Base-by-base conservation (phyloP, 2,329 filamentous ascomycete species). In the Endothia cerciana region DNA sequence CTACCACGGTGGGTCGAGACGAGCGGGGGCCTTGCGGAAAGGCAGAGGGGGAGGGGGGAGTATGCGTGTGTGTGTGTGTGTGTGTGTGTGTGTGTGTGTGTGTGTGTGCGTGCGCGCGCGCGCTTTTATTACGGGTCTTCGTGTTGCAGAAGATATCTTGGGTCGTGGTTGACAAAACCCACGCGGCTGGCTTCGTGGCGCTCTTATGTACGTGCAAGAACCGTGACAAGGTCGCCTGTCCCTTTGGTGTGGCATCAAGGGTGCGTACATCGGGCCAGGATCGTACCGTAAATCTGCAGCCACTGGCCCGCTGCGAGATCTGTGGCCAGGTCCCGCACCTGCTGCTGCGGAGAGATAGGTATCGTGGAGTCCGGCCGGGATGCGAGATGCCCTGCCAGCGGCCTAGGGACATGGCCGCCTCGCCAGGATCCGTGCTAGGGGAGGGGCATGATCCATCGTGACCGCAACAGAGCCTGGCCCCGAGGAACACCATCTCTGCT, bases 221-320 rank as follows among this genome's bases (percentile, higher is more conserved):
- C 15, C 41, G 17, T 19, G 41, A 43, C 15, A 43, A 43, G 41
- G 41, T 43, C 41, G 19, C 17, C 41, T 43, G 17, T 43, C 4
- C 5, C 19, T 45, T 13, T 51, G 25, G 47, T 30, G 43, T 8
- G 30, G n/a, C 1, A 11, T 55, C 51, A 17, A 33, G 30, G 51
- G 30, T 33, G 30, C 30, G 51, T 33, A 36, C 28, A 36, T n/a
- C 17, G 17, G 4, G 19, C 30, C 8, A 55, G 51, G 51, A 36
- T 33, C 7, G 28, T 55, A 15, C 15, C 36, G 51, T 36, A 36
- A 33, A 36, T 33, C 51, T 55, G 51, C 17, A 55, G 51, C 51
- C 51, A 55, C 30, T 55, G 51, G 51, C 51, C 51, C 51, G 51
- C 51, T 36, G 51, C 15, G 30, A 55, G 51, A 36, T 55, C 51